A percentile compares a stretch with the other conserved stretches of the same genome.
These are phyloP conservation scores for Polychaeton citri DNA, from an alignment of 2,329 filamentous ascomycete genomes.

Conservation along the genomic window DNA sequence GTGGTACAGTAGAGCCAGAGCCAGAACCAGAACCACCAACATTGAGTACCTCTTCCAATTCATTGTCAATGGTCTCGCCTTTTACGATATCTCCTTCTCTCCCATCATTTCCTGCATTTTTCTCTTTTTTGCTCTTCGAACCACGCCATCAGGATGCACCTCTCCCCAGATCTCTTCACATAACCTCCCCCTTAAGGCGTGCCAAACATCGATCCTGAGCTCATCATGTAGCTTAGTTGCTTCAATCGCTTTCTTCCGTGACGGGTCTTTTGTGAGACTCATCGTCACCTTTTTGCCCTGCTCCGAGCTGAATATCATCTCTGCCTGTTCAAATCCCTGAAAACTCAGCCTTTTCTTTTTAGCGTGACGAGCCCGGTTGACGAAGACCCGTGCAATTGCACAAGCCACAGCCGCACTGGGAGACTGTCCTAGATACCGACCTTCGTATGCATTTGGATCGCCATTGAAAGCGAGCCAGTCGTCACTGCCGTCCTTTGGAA, in stretches of 20 bases:
- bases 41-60: too few species aligned
- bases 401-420: neutral
- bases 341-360: neutral
- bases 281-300: neutral
- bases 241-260: neutral
- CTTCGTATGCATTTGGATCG: neutral
- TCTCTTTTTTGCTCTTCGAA: neutral
- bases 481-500: neutral
- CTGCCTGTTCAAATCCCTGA: neutral
- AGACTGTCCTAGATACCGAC: neutral
- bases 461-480: neutral
- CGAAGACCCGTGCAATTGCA: neutral
- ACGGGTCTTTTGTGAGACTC: neutral
- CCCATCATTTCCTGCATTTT: neutral
- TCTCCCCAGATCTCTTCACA: neutral
- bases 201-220: neutral
- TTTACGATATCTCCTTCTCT: neutral
- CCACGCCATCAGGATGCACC: neutral
- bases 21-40: neutral
- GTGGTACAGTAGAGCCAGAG: neutral
- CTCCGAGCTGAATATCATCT: neutral
- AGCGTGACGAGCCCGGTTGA: neutral
- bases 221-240: neutral
- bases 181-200: neutral
- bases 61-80: too few species aligned